Conservation (phyloP, 352 stramenopile genomes). For the Hyaloperonospora arabidopsidis region DNA sequence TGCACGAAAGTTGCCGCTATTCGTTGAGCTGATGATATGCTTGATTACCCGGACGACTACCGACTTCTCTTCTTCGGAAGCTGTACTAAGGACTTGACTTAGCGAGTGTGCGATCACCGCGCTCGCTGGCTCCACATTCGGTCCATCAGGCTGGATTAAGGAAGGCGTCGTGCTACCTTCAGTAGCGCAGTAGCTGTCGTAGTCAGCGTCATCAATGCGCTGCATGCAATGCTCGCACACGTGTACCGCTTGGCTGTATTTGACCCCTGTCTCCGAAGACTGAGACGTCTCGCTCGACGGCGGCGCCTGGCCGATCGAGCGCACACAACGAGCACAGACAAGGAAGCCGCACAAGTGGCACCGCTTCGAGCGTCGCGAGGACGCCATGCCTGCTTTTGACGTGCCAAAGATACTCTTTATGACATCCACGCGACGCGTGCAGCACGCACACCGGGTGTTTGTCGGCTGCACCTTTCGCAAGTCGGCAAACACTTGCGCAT, state of each 20-base stretch:
- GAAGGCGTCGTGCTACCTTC: constrained; percentile 17
- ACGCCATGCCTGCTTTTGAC: constrained; percentile 5
- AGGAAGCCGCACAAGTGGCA: constrained; percentile 56
- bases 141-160: constrained; percentile 21
- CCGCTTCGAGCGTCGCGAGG: constrained; percentile 29
- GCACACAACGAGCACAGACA: constrained; percentile 48
- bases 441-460: constrained; percentile 25
- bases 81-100: constrained; percentile 33
- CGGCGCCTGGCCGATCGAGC: constrained; percentile 19
- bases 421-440: constrained; percentile 28
- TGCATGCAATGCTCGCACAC: constrained; percentile 49
- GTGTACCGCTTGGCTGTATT: constrained; percentile 29
- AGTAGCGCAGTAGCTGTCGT: constrained; percentile 31
- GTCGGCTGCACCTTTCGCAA: constrained; percentile 24
- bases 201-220: constrained; percentile 47
- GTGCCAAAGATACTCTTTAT: constrained; percentile 16
- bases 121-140: constrained; percentile 15
- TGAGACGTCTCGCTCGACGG: constrained; percentile 10
- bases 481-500: constrained; percentile 31
- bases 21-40: constrained; percentile 32
- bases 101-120: constrained; percentile 32
- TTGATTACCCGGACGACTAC: constrained; percentile 48
- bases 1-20: constrained; percentile 17
- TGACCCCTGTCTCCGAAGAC: constrained; percentile 10
- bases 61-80: constrained; percentile 27